A percentile compares a stretch with the other conserved stretches of the same genome.
Conservation (phyloP, 768 basidiomycete species). For the Calvatia gigantea region DNA sequence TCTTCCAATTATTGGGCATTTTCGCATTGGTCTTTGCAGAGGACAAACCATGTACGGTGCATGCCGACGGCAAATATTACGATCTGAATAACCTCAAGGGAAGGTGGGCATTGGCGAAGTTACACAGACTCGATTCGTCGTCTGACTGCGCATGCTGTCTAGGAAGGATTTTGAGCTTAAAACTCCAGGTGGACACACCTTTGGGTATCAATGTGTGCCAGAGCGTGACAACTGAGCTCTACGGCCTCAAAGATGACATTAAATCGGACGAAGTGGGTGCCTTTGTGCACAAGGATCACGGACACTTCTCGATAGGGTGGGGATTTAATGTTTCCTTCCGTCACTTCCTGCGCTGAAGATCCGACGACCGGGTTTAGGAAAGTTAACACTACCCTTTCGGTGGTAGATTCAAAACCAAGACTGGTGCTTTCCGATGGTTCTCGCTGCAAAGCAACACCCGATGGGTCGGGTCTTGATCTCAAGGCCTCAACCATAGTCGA, state of each 20-base stretch:
- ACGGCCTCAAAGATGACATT: conserved; percentile 53
- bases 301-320: conserved; percentile 74
- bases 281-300: conserved; percentile 55
- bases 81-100: conserved; percentile 62
- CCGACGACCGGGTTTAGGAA: conserved; percentile 31
- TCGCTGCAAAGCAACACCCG: conserved; percentile 46
- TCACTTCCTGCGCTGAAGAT: background rate
- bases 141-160: conserved; percentile 16
- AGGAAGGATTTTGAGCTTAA: conserved; percentile 65
- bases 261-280: conserved; percentile 55
- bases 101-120: conserved; percentile 35
- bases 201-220: conserved; percentile 67
- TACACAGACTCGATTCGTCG: conserved; percentile 9
- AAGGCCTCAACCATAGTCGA: conserved; percentile 66
- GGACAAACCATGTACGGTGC: conserved; percentile 64
- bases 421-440: conserved; percentile 64
- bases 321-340: conserved; percentile 16
- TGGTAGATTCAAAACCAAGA: conserved; percentile 51
- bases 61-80: conserved; percentile 55
- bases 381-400: conserved; percentile 59
- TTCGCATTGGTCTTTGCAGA: conserved; percentile 20
- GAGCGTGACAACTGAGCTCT: conserved; percentile 51
- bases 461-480: conserved; percentile 28
- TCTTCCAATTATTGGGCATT: conserved; percentile 11
- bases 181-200: conserved; percentile 41